Evolutionary conservation across 1,284 basidiomycete species (phyloP), one percentile per base, ranked within the genome.

Genomic region (Boletus semigastroideus): DNA sequence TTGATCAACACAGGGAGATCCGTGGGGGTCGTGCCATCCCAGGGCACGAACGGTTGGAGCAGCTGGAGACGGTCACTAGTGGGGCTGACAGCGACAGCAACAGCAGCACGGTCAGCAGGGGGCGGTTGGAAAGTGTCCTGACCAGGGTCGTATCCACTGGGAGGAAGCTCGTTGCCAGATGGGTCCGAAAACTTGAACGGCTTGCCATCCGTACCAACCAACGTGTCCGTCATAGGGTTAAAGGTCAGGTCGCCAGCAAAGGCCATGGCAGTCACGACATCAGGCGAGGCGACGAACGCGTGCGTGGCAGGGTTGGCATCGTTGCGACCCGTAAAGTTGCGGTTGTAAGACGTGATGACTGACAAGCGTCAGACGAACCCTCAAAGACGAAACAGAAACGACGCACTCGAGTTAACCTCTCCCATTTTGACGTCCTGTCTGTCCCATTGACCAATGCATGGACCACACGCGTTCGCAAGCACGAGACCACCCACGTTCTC

Each of bases 401-500:
- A 76, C 84, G 52, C 60, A 90, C 87, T 97, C 25, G 94, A 94
- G 87, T 99, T 99, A 68, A 84, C 80, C 65, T 92, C 92, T 67
- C 96, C 96, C 85, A 95, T 99, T 83, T 91, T 88, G 53, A 98
- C 91, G 67, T 99, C 97, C 64, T 85, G 77, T 69, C 96, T 84
- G 77, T 99, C 94, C 97, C 97, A 99, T 74, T 99, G 96, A 68
- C 96, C 97, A 64, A 99, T 98, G 77, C 96, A 98, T 67, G 95
- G 96, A 59, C 96, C 96, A 71, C 96, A 99, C 52, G 96, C 96
- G 72, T 99, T 99, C 62, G 97, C 97, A 52, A 99, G 86, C 39
- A 99, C 94, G 55, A 96, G 69, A 70, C 93, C 97, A 57, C 96
- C 96, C 56, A 87, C 90, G 28, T 78, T 72, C 76, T 97, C 92